phyloP scores from a whole-genome alignment of 2,329 filamentous ascomycete genomes.

The Annulohypoxylon truncatum region DNA sequence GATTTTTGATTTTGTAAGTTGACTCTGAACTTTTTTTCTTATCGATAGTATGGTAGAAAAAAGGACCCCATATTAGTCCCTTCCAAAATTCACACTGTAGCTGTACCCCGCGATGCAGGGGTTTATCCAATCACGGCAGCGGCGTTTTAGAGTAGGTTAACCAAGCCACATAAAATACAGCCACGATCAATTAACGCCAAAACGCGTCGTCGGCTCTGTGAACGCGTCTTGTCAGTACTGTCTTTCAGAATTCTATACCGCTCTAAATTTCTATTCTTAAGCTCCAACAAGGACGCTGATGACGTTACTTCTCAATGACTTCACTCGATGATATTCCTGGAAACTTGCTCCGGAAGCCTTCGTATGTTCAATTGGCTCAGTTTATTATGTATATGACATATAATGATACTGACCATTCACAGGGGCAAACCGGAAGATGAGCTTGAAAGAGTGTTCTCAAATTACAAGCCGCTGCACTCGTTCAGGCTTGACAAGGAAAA shows the following conservation, averaged over 20 bases:
- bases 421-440: constrained; percentile 54
- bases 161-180: constrained; percentile 28
- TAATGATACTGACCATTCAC: constrained; percentile 41
- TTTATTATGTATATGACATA: neutral
- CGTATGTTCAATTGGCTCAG: constrained; percentile 53
- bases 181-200: constrained; percentile 52
- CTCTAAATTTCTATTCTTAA: constrained; percentile 1
- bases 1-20: constrained; percentile 1
- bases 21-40: constrained; percentile 32
- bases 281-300: constrained; percentile 15
- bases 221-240: constrained; percentile 31
- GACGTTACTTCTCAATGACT: constrained; percentile 53
- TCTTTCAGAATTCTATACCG: constrained; percentile 8
- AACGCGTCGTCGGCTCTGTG: constrained; percentile 46
- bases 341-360: constrained; percentile 61
- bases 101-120: constrained; percentile 48
- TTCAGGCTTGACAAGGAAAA: constrained; percentile 77
- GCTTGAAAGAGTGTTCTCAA: constrained; percentile 64
- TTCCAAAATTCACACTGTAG: neutral
- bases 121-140: constrained; percentile 37
- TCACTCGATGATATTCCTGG: constrained; percentile 57
- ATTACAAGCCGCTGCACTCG: constrained; percentile 79
- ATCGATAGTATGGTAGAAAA: constrained; percentile 27
- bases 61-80: constrained; percentile 9
- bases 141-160: neutral